These are phyloP conservation scores for Russula earlei DNA, from an alignment of 768 basidiomycete genomes.

Conservation along the genomic window DNA sequence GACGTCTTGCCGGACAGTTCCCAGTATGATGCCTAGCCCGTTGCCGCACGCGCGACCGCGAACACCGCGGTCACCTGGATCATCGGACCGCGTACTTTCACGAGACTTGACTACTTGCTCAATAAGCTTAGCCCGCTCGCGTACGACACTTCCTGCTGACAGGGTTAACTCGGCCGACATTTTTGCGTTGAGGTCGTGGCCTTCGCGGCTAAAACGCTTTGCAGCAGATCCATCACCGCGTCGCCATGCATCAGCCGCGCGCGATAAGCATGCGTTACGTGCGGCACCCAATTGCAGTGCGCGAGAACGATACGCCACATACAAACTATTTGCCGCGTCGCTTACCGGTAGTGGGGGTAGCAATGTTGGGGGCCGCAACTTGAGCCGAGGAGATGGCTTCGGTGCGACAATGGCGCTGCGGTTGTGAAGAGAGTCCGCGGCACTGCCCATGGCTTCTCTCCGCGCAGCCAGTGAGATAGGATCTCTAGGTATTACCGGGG, in stretches of 20 bases:
- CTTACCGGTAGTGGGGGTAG: constrained; percentile 88
- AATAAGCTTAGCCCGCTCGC: constrained; percentile 66
- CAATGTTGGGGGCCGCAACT: constrained; percentile 70
- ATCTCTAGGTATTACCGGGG: constrained; percentile 25
- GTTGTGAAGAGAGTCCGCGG: constrained; percentile 54
- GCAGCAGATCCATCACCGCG: constrained; percentile 93
- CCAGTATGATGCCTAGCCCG: constrained; percentile 79
- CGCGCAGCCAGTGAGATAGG: constrained; percentile 39
- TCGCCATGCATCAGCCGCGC: constrained; percentile 94
- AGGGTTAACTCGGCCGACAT: constrained; percentile 81
- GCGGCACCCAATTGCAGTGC: constrained; percentile 90
- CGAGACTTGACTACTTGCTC: constrained; percentile 67
- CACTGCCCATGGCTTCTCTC: constrained; percentile 47
- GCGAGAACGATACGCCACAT: constrained; percentile 81
- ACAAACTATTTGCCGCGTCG: constrained; percentile 64
- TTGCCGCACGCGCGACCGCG: constrained; percentile 72
- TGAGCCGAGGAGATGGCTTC: constrained; percentile 75
- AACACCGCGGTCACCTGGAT: constrained; percentile 64
- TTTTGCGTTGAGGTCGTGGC: constrained; percentile 85
- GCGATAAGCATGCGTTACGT: constrained; percentile 86
- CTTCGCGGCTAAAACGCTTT: constrained; percentile 89
- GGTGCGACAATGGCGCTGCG: constrained; percentile 67
- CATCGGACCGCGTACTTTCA: constrained; percentile 73
- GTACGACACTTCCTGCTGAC: constrained; percentile 78
- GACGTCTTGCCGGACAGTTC: constrained; percentile 57